These are phyloP conservation scores for Pseudocercospora ulei DNA, from an alignment of 2,329 filamentous ascomycete genomes.

Conservation along the genomic window DNA sequence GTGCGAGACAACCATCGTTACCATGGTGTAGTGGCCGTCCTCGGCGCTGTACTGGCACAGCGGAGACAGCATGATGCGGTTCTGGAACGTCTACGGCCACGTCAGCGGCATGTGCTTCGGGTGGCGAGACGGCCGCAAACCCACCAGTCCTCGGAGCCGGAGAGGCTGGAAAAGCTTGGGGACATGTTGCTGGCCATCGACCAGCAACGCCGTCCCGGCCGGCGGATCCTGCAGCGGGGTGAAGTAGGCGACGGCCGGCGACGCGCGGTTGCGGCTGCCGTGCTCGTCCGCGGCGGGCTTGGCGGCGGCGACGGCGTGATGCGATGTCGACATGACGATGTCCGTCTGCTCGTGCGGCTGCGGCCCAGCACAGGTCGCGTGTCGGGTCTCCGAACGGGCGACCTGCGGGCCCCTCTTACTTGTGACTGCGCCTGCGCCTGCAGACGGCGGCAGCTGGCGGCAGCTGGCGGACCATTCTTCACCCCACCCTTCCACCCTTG, in stretches of 20 bases:
- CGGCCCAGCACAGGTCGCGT: no score
- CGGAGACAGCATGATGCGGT: constrained; percentile 53
- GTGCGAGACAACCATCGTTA: no score
- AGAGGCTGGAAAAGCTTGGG: constrained; percentile 53
- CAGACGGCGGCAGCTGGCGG: no score
- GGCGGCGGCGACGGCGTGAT: constrained; percentile 28
- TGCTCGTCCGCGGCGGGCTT: constrained; percentile 23
- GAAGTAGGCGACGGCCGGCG: constrained; percentile 42
- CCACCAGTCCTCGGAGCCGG: constrained; percentile 45
- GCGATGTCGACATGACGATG: constrained; percentile 24
- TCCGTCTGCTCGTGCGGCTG: no score
- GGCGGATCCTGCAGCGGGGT: constrained; percentile 42
- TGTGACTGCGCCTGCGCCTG: no score
- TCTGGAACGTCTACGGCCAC: constrained; percentile 17
- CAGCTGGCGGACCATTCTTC: no score
- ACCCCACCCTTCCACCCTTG: no score
- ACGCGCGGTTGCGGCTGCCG: constrained; percentile 38
- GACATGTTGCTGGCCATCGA: constrained; percentile 42
- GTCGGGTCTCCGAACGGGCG: no score
- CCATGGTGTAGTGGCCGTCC: constrained; percentile 61
- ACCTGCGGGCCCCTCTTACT: no score
- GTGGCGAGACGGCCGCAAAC: neutral
- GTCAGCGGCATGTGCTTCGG: neutral
- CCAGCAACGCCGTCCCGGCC: constrained; percentile 41
- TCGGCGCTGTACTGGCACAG: constrained; percentile 59